A percentile compares a stretch with the other conserved stretches of the same genome.
These are phyloP conservation scores for Casuarina equisetifolia DNA, from an alignment of 306 rosid species.

Conservation along the genomic window DNA sequence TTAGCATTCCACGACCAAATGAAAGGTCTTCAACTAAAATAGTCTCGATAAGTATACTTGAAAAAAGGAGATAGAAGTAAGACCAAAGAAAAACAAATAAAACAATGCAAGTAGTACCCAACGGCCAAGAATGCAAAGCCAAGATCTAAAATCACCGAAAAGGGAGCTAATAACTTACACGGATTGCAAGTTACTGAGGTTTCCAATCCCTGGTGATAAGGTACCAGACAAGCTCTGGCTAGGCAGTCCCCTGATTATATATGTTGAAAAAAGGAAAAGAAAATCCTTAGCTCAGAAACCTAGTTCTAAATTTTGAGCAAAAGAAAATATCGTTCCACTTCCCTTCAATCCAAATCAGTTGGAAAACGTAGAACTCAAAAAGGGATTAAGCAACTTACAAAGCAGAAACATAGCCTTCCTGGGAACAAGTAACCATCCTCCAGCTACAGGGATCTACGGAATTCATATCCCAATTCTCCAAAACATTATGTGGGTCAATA, in stretches of 20 bases:
- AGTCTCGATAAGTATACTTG: neutral
- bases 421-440: conserved; percentile 93
- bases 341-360: conserved; percentile 4
- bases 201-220: conserved; percentile 82
- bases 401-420: conserved; percentile 88
- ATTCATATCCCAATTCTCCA: conserved; percentile 90
- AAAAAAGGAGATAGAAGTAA: conserved; percentile 1
- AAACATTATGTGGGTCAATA: conserved; percentile 83
- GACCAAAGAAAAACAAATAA: neutral
- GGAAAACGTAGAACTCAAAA: conserved; percentile 18
- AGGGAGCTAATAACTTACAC: conserved; percentile 62
- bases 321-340: conserved; percentile 1
- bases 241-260: conserved; percentile 72
- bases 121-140: neutral
- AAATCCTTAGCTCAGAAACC: conserved; percentile 16
- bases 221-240: conserved; percentile 94
- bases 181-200: conserved; percentile 76
- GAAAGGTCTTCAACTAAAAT: conserved; percentile 13
- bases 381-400: conserved; percentile 57
- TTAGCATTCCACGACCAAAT: conserved; percentile 2
- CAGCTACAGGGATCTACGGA: conserved; percentile 99
- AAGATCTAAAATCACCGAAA: neutral
- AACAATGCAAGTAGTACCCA: neutral
- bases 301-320: neutral
- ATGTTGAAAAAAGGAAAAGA: conserved; percentile 5